A percentile compares a stretch with the other conserved stretches of the same genome.
These are phyloP conservation scores for Cordyceps javanica DNA, from an alignment of 2,329 filamentous ascomycete species.

Conservation along the genomic window DNA sequence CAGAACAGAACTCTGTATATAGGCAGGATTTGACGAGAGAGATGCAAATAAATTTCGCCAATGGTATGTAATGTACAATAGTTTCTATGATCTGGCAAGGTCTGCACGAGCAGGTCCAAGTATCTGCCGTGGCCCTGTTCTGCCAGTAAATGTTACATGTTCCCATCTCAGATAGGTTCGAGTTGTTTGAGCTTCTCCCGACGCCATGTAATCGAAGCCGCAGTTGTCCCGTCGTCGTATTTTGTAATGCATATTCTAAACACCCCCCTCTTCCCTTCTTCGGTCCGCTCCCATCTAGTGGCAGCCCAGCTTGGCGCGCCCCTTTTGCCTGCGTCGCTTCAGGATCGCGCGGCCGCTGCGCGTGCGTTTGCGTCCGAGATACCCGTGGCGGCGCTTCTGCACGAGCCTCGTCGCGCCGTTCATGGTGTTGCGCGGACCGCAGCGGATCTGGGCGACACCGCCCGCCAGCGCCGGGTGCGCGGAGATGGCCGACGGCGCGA, in stretches of 20 bases:
- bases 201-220: neutral
- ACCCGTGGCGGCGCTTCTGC: slow-evolving; percentile 55
- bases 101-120: slow-evolving; percentile 2
- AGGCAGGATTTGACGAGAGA: neutral
- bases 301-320: slow-evolving; percentile 36
- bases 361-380: slow-evolving; percentile 44
- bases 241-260: neutral
- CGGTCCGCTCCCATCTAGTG: slow-evolving; percentile 14
- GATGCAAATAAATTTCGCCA: slow-evolving; percentile 3
- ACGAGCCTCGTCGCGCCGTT: slow-evolving; percentile 47
- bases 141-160: neutral
- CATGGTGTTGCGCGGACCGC: slow-evolving; percentile 54
- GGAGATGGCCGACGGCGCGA: slow-evolving; percentile 41
- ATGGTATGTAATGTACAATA: slow-evolving; percentile 2
- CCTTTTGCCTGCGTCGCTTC: slow-evolving; percentile 46
- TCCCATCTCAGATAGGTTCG: too few relatives aligned
- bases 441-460: slow-evolving; percentile 43
- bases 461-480: slow-evolving; percentile 46
- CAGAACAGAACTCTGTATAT: too few relatives aligned
- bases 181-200: too few relatives aligned
- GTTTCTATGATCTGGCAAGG: neutral
- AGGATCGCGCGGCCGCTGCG: slow-evolving; percentile 48
- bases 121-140: neutral
- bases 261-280: neutral
- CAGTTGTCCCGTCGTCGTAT: neutral